phyloP scores from a whole-genome alignment of 192 early-diverging fungal genomes.

The Glomus cerebriforme region DNA sequence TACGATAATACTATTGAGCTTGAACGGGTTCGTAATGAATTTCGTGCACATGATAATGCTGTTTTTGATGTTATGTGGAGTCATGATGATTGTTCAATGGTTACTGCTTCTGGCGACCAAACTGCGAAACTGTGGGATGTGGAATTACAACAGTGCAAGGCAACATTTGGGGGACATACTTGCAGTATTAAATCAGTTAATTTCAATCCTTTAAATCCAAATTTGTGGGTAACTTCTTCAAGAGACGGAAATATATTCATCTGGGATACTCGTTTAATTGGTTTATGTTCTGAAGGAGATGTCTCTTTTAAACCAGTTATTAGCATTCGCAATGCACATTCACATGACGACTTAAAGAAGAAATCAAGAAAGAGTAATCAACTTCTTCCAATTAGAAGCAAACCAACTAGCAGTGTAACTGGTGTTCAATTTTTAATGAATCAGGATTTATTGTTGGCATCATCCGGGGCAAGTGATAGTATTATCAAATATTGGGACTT shows the following conservation, averaged over 20 bases:
- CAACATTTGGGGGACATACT: slow-evolving; percentile 62
- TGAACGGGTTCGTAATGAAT: slow-evolving; percentile 38
- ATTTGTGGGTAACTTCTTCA: slow-evolving; percentile 64
- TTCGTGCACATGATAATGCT: slow-evolving; percentile 72
- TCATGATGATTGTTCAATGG: slow-evolving; percentile 58
- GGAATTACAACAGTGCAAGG: slow-evolving; percentile 51
- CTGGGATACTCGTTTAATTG: slow-evolving; percentile 69
- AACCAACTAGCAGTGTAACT: slow-evolving; percentile 50
- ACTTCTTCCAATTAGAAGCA: slow-evolving; percentile 3
- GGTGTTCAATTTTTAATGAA: slow-evolving; percentile 47
- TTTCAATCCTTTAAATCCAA: slow-evolving; percentile 52
- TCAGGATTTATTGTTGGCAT: slow-evolving; percentile 46
- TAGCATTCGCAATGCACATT: slow-evolving; percentile 14
- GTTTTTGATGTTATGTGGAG: slow-evolving; percentile 80
- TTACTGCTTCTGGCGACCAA: slow-evolving; percentile 75
- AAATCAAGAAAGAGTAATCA: background rate
- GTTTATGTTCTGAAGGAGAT: slow-evolving; percentile 10
- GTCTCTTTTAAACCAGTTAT: background rate
- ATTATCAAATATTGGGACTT: slow-evolving; percentile 81
- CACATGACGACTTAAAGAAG: background rate
- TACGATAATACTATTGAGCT: slow-evolving; percentile 38
- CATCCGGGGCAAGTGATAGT: slow-evolving; percentile 63
- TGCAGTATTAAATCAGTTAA: slow-evolving; percentile 69
- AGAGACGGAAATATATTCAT: slow-evolving; percentile 72
- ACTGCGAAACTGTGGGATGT: slow-evolving; percentile 75